Percentiles rank a stretch among this genome's conserved stretches.
Conservation (phyloP, 73 alveolate genomes). For the Tetrahymena elliotti region DNA sequence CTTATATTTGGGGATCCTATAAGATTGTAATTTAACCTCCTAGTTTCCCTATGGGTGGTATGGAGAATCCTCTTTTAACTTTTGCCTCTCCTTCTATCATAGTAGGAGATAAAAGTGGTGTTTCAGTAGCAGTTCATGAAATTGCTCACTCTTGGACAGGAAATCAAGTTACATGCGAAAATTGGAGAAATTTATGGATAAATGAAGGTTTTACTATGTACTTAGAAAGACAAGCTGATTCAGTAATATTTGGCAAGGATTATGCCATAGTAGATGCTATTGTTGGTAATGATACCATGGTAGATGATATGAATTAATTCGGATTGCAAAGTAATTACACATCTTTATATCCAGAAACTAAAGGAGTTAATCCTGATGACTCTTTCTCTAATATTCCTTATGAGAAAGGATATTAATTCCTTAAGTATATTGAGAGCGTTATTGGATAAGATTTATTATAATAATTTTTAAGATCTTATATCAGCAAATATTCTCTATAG, state of each 20-base stretch:
- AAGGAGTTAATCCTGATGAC: slow-evolving; percentile 93
- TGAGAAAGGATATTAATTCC: slow-evolving; percentile 91
- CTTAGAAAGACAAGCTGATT: slow-evolving; percentile 55
- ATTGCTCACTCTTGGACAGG: slow-evolving; percentile 88
- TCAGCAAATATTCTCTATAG: not conserved
- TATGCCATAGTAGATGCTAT: not conserved
- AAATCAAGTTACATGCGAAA: slow-evolving; percentile 67
- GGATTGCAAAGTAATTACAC: slow-evolving; percentile 68
- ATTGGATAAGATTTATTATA: slow-evolving; percentile 73
- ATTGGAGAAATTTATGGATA: slow-evolving; percentile 82
- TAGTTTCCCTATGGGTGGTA: slow-evolving; percentile 87
- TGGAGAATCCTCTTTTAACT: slow-evolving; percentile 85
- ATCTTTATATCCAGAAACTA: slow-evolving; percentile 62
- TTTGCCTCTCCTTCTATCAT: slow-evolving; percentile 76
- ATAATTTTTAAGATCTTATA: slow-evolving; percentile 47
- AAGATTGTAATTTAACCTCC: slow-evolving; percentile 72
- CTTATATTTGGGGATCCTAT: slow-evolving; percentile 72
- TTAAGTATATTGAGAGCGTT: slow-evolving; percentile 70
- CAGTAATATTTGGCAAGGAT: slow-evolving; percentile 21
- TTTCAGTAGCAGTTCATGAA: slow-evolving; percentile 71
- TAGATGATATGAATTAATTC: slow-evolving; percentile 1
- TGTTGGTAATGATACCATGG: slow-evolving; percentile 2
- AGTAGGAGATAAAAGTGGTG: slow-evolving; percentile 64
- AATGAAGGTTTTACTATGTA: slow-evolving; percentile 83
- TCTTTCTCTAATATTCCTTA: slow-evolving; percentile 94